Evolutionary conservation across 306 rosid species (phyloP).

Genomic region (Macrotyloma uniflorum): DNA sequence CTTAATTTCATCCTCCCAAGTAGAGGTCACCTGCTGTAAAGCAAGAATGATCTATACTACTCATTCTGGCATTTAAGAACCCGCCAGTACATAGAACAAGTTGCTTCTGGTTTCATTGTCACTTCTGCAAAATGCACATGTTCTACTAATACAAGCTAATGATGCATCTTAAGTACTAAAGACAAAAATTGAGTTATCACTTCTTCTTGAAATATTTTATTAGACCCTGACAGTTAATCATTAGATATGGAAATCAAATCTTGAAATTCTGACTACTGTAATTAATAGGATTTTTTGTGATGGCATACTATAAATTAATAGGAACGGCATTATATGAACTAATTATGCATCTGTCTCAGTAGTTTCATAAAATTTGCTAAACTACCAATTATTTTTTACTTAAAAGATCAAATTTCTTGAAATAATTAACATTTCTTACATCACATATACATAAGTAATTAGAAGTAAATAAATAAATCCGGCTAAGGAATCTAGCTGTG

Average conservation of each 20-base stretch:
- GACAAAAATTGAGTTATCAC: not conserved
- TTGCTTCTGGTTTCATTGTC: not conserved
- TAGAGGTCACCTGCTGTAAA: not conserved
- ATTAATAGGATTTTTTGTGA: not conserved
- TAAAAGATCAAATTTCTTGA: not conserved
- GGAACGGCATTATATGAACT: not conserved
- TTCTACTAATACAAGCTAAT: not conserved
- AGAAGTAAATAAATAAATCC: not conserved
- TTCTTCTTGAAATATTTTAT: not conserved
- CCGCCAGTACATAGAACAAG: not conserved
- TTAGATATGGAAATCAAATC: not conserved
- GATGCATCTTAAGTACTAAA: not conserved
- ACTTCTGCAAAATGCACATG: not conserved
- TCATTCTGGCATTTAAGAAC: not conserved
- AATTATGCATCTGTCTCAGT: not conserved
- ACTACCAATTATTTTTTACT: not conserved
- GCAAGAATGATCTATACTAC: not conserved
- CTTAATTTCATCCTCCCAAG: not conserved
- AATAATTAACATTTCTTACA: not conserved
- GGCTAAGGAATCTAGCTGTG: slow-evolving; percentile 2
- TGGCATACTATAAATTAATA: not conserved
- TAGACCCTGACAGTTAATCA: not conserved
- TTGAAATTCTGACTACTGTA: not conserved
- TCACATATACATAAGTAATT: not conserved
- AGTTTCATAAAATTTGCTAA: not conserved